Evolutionary conservation across 2,329 filamentous ascomycete genomes (phyloP).

Genomic region (Arthrinium phaeospermum): DNA sequence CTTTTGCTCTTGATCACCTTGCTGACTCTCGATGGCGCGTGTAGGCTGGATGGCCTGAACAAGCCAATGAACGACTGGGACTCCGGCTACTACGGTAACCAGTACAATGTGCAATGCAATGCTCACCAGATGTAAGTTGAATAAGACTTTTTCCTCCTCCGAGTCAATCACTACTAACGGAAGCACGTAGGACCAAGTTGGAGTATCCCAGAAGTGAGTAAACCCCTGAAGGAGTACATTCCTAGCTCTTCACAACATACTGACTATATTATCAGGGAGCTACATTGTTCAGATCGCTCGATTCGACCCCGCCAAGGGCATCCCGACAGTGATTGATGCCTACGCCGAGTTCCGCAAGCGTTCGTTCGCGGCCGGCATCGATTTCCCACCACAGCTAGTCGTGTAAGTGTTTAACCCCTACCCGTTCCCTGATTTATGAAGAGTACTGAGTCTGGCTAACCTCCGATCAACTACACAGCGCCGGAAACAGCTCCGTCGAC

Average conservation of each 20-base stretch:
- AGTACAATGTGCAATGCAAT: conserved; percentile 70
- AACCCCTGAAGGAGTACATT: too few relatives aligned
- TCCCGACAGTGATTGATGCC: conserved; percentile 75
- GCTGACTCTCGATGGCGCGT: neutral
- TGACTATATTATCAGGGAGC: conserved; percentile 49
- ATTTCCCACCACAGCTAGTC: conserved; percentile 71
- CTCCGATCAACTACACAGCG: conserved; percentile 43
- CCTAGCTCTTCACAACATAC: neutral
- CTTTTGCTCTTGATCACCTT: neutral
- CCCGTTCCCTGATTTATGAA: neutral
- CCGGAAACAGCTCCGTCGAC: conserved; percentile 78
- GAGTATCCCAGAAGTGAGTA: conserved; percentile 57
- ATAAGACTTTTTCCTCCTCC: neutral
- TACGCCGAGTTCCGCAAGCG: conserved; percentile 74
- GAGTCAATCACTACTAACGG: neutral
- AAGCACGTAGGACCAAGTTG: conserved; percentile 51
- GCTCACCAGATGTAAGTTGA: conserved; percentile 59
- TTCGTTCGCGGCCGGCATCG: conserved; percentile 57
- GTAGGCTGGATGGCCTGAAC: conserved; percentile 77
- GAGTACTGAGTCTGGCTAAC: neutral
- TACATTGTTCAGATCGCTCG: conserved; percentile 84
- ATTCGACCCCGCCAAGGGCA: conserved; percentile 85
- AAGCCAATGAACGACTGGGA: conserved; percentile 76
- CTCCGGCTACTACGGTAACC: conserved; percentile 72
- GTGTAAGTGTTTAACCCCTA: conserved; percentile 50